Evolutionary conservation across 2,329 filamentous ascomycete species (phyloP).

Genomic region (Metarhizium rileyi): DNA sequence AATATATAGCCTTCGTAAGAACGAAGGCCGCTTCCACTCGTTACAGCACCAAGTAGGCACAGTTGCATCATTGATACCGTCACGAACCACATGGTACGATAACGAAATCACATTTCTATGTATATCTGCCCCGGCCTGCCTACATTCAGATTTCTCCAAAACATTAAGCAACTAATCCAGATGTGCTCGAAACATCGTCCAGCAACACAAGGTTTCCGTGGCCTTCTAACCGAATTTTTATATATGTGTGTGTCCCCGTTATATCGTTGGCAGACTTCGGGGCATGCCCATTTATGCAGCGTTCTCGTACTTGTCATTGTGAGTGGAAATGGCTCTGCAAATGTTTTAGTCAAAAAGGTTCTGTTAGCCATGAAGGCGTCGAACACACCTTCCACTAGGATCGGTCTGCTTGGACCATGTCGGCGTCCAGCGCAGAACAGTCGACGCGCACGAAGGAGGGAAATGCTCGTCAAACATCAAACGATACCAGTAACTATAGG

Average conservation of each 20-base stretch:
- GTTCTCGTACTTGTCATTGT: slow-evolving; percentile 62
- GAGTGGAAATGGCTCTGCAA: slow-evolving; percentile 62
- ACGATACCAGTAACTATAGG: slow-evolving; percentile 84
- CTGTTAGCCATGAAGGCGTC: not conserved
- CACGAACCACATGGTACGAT: too few relatives aligned
- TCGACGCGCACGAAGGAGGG: slow-evolving; percentile 80
- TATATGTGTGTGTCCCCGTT: not conserved
- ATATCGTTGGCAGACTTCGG: not conserved
- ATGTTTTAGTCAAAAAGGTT: slow-evolving; percentile 10
- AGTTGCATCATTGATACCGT: too few relatives aligned
- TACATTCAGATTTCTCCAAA: not conserved
- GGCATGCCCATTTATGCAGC: slow-evolving; percentile 22
- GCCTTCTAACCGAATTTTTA: not conserved
- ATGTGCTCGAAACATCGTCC: not conserved
- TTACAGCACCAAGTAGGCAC: too few relatives aligned
- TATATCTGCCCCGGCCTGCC: not conserved
- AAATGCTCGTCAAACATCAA: slow-evolving; percentile 99
- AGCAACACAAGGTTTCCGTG: not conserved
- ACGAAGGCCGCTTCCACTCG: too few relatives aligned
- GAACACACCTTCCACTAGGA: slow-evolving; percentile 70
- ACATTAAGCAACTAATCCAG: not conserved
- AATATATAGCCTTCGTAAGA: too few relatives aligned
- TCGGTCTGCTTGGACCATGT: slow-evolving; percentile 97
- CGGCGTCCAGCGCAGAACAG: slow-evolving; percentile 92
- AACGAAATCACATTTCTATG: not conserved